phyloP scores from a whole-genome alignment of 371 early-diverging fungal genomes.

The Conidiobolus incongruus region DNA sequence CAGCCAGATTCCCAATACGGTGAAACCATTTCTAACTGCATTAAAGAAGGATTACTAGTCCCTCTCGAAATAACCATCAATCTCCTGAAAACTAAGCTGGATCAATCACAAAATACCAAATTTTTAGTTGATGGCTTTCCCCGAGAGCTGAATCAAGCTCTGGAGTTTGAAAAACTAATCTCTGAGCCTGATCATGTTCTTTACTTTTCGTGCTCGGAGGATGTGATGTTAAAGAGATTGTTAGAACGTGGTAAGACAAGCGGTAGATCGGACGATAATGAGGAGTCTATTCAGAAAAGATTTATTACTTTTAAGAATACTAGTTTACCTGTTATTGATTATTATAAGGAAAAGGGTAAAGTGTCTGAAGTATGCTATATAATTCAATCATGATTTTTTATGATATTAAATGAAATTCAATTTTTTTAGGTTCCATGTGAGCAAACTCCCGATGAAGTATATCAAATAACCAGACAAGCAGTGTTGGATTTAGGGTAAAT shows the following conservation, averaged over 20 bases:
- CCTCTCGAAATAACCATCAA: constrained; percentile 89
- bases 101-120: constrained; percentile 25
- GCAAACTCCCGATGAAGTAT: no score
- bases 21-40: constrained; percentile 65
- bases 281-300: constrained; percentile 84
- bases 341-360: constrained; percentile 43
- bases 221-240: constrained; percentile 63
- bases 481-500: no score
- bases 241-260: constrained; percentile 77
- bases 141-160: constrained; percentile 76
- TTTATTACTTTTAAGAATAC: constrained; percentile 65
- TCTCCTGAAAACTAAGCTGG: constrained; percentile 75
- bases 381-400: no score
- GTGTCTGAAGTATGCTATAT: constrained; percentile 58
- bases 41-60: constrained; percentile 83
- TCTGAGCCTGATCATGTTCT: constrained; percentile 41
- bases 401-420: no score
- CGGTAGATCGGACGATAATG: constrained; percentile 84
- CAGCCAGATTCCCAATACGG: constrained; percentile 72
- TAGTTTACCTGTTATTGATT: constrained; percentile 72
- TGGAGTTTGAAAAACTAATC: constrained; percentile 71
- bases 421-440: no score
- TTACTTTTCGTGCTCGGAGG: constrained; percentile 85
- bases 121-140: constrained; percentile 96
- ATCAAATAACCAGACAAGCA: no score